Evolutionary conservation across 2,329 filamentous ascomycete genomes (phyloP).

Genomic region (Berkeleyomyces basicola): DNA sequence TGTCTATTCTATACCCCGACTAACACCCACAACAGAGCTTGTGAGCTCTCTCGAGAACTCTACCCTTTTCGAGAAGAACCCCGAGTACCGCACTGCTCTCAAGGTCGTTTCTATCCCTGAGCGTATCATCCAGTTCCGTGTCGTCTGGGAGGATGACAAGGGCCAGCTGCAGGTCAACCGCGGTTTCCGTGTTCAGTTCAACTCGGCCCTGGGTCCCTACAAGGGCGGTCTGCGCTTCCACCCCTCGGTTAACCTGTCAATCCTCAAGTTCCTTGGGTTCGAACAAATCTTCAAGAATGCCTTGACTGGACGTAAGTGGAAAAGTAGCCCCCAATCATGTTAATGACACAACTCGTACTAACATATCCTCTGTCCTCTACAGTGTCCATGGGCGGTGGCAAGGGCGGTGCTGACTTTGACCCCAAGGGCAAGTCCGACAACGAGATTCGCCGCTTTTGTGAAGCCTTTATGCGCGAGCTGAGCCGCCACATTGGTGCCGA

Average conservation of each 20-base stretch:
- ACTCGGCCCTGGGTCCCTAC: conserved; percentile 92
- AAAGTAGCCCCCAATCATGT: neutral
- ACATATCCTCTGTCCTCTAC: conserved; percentile 14
- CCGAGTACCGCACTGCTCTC: conserved; percentile 85
- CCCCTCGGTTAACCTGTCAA: conserved; percentile 64
- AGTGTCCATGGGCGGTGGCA: conserved; percentile 75
- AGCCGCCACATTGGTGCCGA: conserved; percentile 91
- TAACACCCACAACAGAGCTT: conserved; percentile 47
- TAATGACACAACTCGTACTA: neutral
- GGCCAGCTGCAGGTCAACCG: conserved; percentile 81
- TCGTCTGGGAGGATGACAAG: conserved; percentile 92
- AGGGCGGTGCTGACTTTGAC: conserved; percentile 96
- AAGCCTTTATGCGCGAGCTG: conserved; percentile 89
- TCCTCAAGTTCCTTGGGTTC: conserved; percentile 94
- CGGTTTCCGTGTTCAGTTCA: conserved; percentile 95
- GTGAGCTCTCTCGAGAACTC: conserved; percentile 87
- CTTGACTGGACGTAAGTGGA: conserved; percentile 65
- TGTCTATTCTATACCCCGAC: neutral
- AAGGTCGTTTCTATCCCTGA: conserved; percentile 80
- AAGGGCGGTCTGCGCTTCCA: conserved; percentile 95
- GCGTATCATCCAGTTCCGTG: conserved; percentile 92
- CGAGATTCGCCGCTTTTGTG: conserved; percentile 96
- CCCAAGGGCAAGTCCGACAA: conserved; percentile 96
- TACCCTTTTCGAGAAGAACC: conserved; percentile 81
- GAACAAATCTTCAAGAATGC: conserved; percentile 99